These are phyloP conservation scores for Phytophthora agathidicida DNA, from an alignment of 352 stramenopile genomes.

Conservation along the genomic window DNA sequence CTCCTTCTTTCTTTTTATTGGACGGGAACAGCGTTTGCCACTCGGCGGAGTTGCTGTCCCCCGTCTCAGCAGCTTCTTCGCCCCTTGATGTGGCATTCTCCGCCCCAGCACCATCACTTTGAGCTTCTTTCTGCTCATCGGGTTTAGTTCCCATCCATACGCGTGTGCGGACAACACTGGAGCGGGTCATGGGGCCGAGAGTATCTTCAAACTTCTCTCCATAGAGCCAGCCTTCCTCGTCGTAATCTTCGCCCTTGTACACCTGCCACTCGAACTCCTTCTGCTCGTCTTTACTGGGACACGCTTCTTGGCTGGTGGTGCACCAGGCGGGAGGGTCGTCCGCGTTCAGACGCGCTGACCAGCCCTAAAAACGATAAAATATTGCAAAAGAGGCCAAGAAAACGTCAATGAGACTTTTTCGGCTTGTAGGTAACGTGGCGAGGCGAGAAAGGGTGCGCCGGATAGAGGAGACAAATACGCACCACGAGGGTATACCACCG, in stretches of 20 bases:
- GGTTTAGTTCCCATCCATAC: constrained; percentile 72
- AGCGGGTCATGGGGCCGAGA: constrained; percentile 64
- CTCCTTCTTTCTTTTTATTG: constrained; percentile 8
- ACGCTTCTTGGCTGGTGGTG: constrained; percentile 45
- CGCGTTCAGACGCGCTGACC: constrained; percentile 67
- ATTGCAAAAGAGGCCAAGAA: neutral
- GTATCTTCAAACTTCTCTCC: constrained; percentile 68
- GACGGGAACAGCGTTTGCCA: constrained; percentile 52
- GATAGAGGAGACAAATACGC: constrained; percentile 26
- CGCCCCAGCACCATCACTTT: neutral
- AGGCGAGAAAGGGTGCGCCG: neutral
- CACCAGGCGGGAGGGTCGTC: constrained; percentile 81
- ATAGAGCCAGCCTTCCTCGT: constrained; percentile 88
- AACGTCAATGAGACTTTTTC: constrained; percentile 6
- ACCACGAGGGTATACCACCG: constrained; percentile 85
- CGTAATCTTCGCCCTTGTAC: constrained; percentile 86
- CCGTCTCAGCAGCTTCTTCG: constrained; percentile 17
- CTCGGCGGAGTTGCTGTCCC: constrained; percentile 24
- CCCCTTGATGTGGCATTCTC: neutral
- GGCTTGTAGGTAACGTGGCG: neutral
- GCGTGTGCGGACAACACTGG: constrained; percentile 75
- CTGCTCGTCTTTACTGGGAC: constrained; percentile 61
- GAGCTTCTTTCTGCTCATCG: constrained; percentile 32
- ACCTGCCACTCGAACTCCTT: constrained; percentile 74
- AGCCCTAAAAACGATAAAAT: constrained; percentile 52